Evolutionary conservation across 192 early-diverging fungal species (phyloP), one percentile per base, ranked within the genome.

Genomic region (Coemansia sp.): DNA sequence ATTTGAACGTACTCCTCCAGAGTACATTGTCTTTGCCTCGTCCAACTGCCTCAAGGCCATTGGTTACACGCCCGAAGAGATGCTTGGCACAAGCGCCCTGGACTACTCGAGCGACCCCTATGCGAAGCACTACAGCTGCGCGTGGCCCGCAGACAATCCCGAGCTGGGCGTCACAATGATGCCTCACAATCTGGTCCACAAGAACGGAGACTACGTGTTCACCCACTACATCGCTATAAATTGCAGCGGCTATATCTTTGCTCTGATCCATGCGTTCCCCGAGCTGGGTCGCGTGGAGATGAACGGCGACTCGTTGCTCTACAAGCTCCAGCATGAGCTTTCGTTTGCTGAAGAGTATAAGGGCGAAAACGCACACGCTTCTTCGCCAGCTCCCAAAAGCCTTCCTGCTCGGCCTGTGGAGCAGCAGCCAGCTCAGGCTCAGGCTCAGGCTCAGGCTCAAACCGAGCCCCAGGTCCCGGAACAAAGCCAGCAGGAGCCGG

Each of bases 101-200:
- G 64, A 68, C 30, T 79, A 74, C 58, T 79, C 77, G 0, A 53
- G 62, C 25, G 77, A 79, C 65, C 13, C 67, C 13, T 65, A 79
- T 29, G 77, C 77, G 55, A 63, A 70, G 34, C 77, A 79, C 49
- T 79, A 79, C 58, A 74, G 77, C 71, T 79, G 77, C 51, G 55
- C 69, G 43, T 79, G 77, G 77, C 77, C 77, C 0, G 71, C 61
- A 0, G 77, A 79, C 52, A 79, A 79, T 42, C 77, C 77, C 37
- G 77, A 79, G 42, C 61, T 79, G 33, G 71, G 71, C 45, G 77
- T 79, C 28, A 74, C 71, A 7, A 64, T 79, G 71, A 53, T 79
- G 35, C 77, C 77, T 1, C 71, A 74, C 77, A 79, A 73, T 43
- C 21, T 79, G 40, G 53, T 57, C 12, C 48, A 52, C 31, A 73